These are phyloP conservation scores for Noccaea bulbosa DNA, from an alignment of 345 rosid species.

Conservation along the genomic window DNA sequence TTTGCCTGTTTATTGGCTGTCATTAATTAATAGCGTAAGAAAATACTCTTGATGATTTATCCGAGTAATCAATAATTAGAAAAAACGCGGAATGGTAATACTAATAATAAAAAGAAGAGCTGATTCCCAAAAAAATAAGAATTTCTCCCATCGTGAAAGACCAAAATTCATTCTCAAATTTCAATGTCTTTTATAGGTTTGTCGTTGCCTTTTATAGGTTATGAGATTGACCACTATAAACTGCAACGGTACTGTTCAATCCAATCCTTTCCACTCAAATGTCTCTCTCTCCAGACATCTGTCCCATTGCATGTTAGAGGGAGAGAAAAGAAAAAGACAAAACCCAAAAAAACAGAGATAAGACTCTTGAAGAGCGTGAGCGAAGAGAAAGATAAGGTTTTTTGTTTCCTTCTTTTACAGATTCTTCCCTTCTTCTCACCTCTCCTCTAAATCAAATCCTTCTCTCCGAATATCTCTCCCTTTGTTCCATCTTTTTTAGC, in stretches of 20 bases:
- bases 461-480: slow-evolving; percentile 16
- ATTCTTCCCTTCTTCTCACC: slow-evolving; percentile 11
- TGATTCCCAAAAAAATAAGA: slow-evolving; percentile 15
- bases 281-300: slow-evolving; percentile 36
- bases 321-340: slow-evolving; percentile 33
- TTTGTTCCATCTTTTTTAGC: slow-evolving; percentile 24
- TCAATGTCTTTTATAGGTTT: slow-evolving; percentile 30
- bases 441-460: slow-evolving; percentile 17
- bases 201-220: slow-evolving; percentile 41
- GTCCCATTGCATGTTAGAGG: slow-evolving; percentile 41
- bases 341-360: slow-evolving; percentile 35
- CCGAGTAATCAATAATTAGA: no score
- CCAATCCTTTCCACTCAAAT: slow-evolving; percentile 26
- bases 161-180: slow-evolving; percentile 29
- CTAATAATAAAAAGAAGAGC: slow-evolving; percentile 6
- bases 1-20: slow-evolving; percentile 8
- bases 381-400: slow-evolving; percentile 40
- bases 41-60: neutral
- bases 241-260: slow-evolving; percentile 28
- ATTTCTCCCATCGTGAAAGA: slow-evolving; percentile 30
- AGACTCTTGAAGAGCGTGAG: slow-evolving; percentile 40
- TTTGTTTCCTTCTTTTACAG: slow-evolving; percentile 30
- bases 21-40: neutral
- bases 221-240: slow-evolving; percentile 35
- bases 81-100: neutral